phyloP scores from a whole-genome alignment of 2,329 filamentous ascomycete genomes.

The Arthrobotrys conoides region DNA sequence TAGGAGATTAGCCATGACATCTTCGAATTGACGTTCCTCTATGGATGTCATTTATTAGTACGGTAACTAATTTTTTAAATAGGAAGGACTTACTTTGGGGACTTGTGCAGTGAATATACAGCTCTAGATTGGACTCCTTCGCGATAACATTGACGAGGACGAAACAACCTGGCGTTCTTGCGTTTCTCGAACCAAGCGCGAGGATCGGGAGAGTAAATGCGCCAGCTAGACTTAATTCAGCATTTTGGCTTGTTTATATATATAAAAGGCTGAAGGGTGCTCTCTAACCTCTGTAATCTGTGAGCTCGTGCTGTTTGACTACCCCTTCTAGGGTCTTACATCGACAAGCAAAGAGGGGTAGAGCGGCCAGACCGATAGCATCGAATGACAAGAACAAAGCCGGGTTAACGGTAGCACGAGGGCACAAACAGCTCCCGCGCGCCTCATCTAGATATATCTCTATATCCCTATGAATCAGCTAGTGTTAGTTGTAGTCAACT shows the following conservation, averaged over 20 bases:
- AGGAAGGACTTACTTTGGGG: conserved; percentile 38
- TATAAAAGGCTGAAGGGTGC: too few species aligned
- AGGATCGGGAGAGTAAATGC: conserved; percentile 51
- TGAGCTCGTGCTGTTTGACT: conserved; percentile 45
- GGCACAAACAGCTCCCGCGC: conserved; percentile 37
- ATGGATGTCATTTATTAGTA: background rate
- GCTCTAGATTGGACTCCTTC: conserved; percentile 45
- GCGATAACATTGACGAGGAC: conserved; percentile 52
- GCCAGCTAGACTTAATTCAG: conserved; percentile 34
- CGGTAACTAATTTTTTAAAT: background rate
- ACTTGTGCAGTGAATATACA: conserved; percentile 46
- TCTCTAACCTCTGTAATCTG: conserved; percentile 59
- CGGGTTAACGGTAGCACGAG: conserved; percentile 55
- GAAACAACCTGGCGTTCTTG: conserved; percentile 43
- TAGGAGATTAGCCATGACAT: conserved; percentile 53
- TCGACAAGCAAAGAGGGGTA: conserved; percentile 49
- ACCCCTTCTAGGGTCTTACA: conserved; percentile 22
- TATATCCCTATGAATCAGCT: conserved; percentile 29
- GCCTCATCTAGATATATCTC: conserved; percentile 51
- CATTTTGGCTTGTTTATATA: background rate
- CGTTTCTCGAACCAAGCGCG: conserved; percentile 41
- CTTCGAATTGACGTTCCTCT: conserved; percentile 59
- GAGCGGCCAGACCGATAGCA: conserved; percentile 51
- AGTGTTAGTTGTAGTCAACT: background rate
- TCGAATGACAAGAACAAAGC: conserved; percentile 57